Percentiles rank a stretch among this genome's conserved stretches.
These are phyloP conservation scores for Digitaria exilis DNA, from an alignment of 202 grass and related monocot species.

Conservation along the genomic window DNA sequence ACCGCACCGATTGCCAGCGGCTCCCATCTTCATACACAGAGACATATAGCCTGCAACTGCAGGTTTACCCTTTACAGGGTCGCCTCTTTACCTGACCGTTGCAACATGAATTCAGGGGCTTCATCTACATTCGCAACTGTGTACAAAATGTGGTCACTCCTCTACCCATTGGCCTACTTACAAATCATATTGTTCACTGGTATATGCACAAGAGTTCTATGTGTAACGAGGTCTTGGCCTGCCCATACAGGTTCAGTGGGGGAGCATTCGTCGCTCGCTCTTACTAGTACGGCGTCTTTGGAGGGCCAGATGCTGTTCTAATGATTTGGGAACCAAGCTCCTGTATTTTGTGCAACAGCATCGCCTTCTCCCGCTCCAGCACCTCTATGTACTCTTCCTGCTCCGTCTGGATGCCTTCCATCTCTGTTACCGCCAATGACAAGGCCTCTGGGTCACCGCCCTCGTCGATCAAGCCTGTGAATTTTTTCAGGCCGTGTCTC, in stretches of 20 bases:
- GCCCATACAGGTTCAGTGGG: not conserved
- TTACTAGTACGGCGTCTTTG: constrained; percentile 51
- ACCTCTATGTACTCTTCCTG: constrained; percentile 70
- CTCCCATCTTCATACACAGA: not conserved
- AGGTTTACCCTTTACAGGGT: not conserved
- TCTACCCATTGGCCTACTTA: constrained; percentile 31
- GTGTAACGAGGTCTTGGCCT: constrained; percentile 12
- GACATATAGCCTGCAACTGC: not conserved
- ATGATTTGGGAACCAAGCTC: constrained; percentile 75
- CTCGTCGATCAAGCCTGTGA: constrained; percentile 59
- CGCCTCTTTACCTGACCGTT: not conserved
- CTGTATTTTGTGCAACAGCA: constrained; percentile 53
- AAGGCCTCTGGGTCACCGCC: constrained; percentile 69
- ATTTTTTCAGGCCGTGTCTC: constrained; percentile 67
- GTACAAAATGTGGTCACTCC: not conserved
- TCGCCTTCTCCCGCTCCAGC: constrained; percentile 77
- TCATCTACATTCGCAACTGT: not conserved
- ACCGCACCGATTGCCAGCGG: not conserved
- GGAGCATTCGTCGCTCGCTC: not conserved
- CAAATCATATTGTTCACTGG: constrained; percentile 8
- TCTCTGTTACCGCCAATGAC: constrained; percentile 61
- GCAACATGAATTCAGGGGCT: not conserved
- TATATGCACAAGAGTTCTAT: not conserved
- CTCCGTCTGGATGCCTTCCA: constrained; percentile 64
- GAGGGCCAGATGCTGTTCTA: constrained; percentile 65